phyloP scores from a whole-genome alignment of 1,284 basidiomycete genomes.

The Gymnopus androsaceus region DNA sequence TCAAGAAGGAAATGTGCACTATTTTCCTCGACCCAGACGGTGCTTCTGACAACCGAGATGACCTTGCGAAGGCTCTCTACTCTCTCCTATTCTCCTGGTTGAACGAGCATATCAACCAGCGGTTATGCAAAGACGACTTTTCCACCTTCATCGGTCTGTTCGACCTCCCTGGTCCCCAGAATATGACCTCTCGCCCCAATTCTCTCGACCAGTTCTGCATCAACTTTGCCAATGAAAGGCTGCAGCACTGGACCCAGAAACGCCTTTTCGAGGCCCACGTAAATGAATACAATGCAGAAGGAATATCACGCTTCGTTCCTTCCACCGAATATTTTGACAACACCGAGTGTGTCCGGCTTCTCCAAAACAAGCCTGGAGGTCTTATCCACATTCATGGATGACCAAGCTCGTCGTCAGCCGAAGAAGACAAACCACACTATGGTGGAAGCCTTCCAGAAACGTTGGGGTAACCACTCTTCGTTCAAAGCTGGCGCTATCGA shows the following conservation, averaged over 20 bases:
- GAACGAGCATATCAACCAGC: slow-evolving; percentile 95
- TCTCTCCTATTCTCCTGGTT: slow-evolving; percentile 96
- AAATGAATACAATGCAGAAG: slow-evolving; percentile 84
- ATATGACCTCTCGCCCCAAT: slow-evolving; percentile 81
- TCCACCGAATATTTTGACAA: slow-evolving; percentile 89
- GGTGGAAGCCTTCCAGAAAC: slow-evolving; percentile 92
- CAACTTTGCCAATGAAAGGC: slow-evolving; percentile 92
- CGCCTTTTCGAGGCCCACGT: slow-evolving; percentile 79
- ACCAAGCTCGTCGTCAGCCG: slow-evolving; percentile 83
- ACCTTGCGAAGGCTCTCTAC: slow-evolving; percentile 91
- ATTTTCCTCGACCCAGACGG: slow-evolving; percentile 95
- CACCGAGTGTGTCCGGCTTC: slow-evolving; percentile 82
- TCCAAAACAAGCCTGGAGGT: slow-evolving; percentile 88
- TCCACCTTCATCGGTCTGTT: slow-evolving; percentile 92
- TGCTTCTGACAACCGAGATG: slow-evolving; percentile 90
- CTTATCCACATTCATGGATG: slow-evolving; percentile 97
- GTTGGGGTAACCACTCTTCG: slow-evolving; percentile 91
- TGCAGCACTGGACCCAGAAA: slow-evolving; percentile 85
- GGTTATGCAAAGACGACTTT: slow-evolving; percentile 90
- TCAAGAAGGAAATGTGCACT: slow-evolving; percentile 94
- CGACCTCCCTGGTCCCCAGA: slow-evolving; percentile 93
- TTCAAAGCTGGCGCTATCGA: slow-evolving; percentile 83
- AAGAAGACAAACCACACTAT: slow-evolving; percentile 94
- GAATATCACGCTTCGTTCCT: slow-evolving; percentile 73
- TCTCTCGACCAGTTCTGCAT: slow-evolving; percentile 95